phyloP scores from a whole-genome alignment of 176 grass and related monocot species.

The Saccharum officinarum region DNA sequence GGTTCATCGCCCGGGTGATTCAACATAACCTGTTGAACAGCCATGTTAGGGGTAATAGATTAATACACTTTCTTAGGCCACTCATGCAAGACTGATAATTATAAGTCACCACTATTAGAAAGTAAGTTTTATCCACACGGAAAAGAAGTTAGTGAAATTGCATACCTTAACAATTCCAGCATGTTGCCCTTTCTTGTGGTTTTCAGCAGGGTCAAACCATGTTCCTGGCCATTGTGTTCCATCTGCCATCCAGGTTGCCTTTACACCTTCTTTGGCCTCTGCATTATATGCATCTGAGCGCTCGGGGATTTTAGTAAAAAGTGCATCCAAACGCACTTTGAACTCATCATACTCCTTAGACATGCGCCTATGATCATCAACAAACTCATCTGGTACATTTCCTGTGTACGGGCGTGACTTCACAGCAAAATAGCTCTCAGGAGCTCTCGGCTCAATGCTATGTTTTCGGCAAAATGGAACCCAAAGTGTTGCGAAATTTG shows the following conservation, averaged over 20 bases:
- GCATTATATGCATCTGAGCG: constrained; percentile 27
- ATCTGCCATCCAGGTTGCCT: constrained; percentile 52
- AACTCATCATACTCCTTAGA: constrained; percentile 47
- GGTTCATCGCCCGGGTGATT: constrained; percentile 29
- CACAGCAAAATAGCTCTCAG: constrained; percentile 48
- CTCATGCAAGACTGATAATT: neutral
- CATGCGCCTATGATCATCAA: constrained; percentile 19
- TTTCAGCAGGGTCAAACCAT: constrained; percentile 45
- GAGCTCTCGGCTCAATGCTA: constrained; percentile 50
- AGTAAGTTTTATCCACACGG: neutral
- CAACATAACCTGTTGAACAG: constrained; percentile 46
- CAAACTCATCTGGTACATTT: constrained; percentile 43
- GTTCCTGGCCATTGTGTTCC: constrained; percentile 56
- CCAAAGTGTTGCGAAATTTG: constrained; percentile 44
- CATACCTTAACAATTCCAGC: constrained; percentile 46
- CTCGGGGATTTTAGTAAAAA: constrained; percentile 39
- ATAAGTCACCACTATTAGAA: neutral
- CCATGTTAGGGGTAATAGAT: constrained; percentile 5
- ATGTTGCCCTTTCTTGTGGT: constrained; percentile 52
- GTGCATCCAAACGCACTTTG: constrained; percentile 33
- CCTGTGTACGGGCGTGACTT: constrained; percentile 40
- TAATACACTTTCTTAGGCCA: neutral
- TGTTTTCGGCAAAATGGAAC: constrained; percentile 61
- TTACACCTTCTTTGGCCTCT: constrained; percentile 33
- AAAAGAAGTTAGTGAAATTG: neutral